Base-by-base conservation (phyloP, 106 monocot species). In the Platanthera guangdongensis region DNA sequence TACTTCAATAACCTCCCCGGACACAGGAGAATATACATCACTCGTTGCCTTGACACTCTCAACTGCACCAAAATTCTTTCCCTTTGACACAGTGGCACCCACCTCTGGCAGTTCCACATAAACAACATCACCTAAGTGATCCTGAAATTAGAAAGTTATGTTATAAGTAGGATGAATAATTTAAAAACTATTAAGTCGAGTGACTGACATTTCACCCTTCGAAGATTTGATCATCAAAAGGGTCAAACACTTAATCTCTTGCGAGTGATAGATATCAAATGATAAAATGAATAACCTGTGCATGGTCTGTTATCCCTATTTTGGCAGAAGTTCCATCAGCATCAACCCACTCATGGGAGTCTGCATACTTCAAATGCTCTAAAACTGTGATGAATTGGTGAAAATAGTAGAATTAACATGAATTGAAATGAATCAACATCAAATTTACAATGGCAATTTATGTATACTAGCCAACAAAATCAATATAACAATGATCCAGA, bases 31-130 rank as follows among this genome's bases (percentile, higher is more conserved):
- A 73, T 91, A 82, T 21, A 99, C 68, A 39, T 99, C 97, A 85
- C 97, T 99, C 1, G 91, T 94, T 60, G 97, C 97, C 76, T 99
- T 99, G 53, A 99, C 92, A 78, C 97, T 99, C 83, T 99, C 97
- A 74, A 99, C 94, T 67, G 97, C 93, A 75, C 94, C 97, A 78
- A 99, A 99, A 76, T 81, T 82, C 72, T n/a, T n/a, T n/a, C n/a
- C n/a, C n/a, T n/a, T n/a, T n/a, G n/a, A n/a, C n/a, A n/a, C n/a
- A n/a, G n/a, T 80, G 47, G 50, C 57, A 32, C 97, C 94, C 80
- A 92, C 87, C 53, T 94, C 91, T 54, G 97, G 97, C 80, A 99
- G 78, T 77, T 99, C 93, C 70, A 99, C 88, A 82, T 83, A 99
- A 13, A 99, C 94, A 83, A 99, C 97, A 80, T 94, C 97, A 47